A percentile compares a stretch with the other conserved stretches of the same genome.
Evolutionary conservation across 202 grass and related monocot genomes (phyloP).

Genomic region (Thinopyrum obtusiflorum): DNA sequence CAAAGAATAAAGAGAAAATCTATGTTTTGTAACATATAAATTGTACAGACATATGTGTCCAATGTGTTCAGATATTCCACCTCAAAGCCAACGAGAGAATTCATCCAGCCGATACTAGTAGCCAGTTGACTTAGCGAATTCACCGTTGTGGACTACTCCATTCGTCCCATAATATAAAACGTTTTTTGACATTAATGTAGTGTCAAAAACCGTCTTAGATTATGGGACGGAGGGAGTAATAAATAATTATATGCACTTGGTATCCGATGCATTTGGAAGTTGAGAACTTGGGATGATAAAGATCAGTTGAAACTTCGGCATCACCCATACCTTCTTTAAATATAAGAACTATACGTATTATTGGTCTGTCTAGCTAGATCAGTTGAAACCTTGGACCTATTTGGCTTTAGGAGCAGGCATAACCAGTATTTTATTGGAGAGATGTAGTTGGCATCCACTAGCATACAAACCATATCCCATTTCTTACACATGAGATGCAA

Average conservation of each 20-base stretch:
- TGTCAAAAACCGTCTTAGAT: no score
- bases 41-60: background rate
- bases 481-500: conserved; percentile 15
- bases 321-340: background rate
- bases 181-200: no score
- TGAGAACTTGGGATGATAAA: background rate
- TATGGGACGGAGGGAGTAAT: background rate
- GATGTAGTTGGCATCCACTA: conserved; percentile 5
- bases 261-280: conserved; percentile 20
- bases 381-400: conserved; percentile 35
- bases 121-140: background rate
- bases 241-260: background rate
- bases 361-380: conserved; percentile 11
- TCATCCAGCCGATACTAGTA: background rate
- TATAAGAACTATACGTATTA: background rate
- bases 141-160: background rate
- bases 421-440: background rate
- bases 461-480: conserved; percentile 20
- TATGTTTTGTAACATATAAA: background rate
- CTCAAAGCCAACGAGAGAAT: background rate
- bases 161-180: no score
- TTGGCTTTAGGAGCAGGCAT: background rate
- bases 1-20: background rate
- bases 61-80: background rate
- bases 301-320: background rate